Conservation (phyloP, 23 red algal species). For the Pyropia yezoensis region DNA sequence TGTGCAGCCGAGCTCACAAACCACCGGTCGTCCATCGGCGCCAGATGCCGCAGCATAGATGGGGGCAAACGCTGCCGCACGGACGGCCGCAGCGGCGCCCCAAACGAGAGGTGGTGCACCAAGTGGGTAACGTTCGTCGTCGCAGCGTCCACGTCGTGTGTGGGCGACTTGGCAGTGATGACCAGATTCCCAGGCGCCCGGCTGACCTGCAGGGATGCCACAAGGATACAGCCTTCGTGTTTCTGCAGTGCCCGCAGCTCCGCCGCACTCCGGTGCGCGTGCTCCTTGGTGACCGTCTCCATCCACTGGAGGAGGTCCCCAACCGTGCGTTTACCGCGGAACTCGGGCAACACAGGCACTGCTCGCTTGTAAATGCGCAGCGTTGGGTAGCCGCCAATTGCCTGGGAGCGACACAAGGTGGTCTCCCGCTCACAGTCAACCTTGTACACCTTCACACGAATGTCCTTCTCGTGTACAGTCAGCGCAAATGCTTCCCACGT, state of each 20-base stretch:
- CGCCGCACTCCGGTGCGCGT: conserved; percentile 18
- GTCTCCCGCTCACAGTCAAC: conserved; percentile 54
- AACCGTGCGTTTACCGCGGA: conserved; percentile 47
- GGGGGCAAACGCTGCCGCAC: conserved; percentile 30
- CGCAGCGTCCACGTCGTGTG: conserved; percentile 61
- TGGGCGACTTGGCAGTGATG: conserved; percentile 48
- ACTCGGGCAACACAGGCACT: conserved; percentile 31
- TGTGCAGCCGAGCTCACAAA: conserved; percentile 52
- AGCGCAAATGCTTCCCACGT: conserved; percentile 71
- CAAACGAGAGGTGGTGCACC: conserved; percentile 77
- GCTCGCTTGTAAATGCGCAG: conserved; percentile 49
- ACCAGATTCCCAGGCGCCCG: conserved; percentile 61
- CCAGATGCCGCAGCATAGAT: conserved; percentile 36
- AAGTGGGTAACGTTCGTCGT: conserved; percentile 56
- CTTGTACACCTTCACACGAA: conserved; percentile 61
- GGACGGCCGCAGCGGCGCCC: conserved; percentile 21
- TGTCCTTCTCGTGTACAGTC: conserved; percentile 65
- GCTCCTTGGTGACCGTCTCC: conserved; percentile 66
- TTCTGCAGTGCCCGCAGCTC: too few species aligned
- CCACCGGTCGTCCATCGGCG: conserved; percentile 41
- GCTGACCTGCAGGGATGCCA: conserved; percentile 54
- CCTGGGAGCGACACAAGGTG: conserved; percentile 40
- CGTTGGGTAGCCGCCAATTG: conserved; percentile 50
- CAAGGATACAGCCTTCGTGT: conserved; percentile 59
- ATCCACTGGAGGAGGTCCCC: conserved; percentile 45